Conservation (phyloP, 1,139 yeast species). For the Spathaspora jeffriesii region DNA sequence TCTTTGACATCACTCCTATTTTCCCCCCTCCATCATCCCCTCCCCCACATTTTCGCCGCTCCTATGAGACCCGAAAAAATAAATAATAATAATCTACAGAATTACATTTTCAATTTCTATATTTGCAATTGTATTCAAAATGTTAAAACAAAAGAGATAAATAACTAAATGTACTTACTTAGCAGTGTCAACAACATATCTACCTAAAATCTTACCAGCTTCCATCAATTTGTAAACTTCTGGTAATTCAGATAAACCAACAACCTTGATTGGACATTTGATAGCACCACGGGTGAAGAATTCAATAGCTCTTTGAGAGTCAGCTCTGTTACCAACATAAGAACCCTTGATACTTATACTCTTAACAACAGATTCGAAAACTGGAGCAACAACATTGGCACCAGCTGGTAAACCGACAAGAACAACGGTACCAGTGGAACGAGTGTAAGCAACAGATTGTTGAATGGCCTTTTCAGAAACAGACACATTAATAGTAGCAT, state of each 20-base stretch:
- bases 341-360: constrained; percentile 69
- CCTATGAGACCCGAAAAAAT: neutral
- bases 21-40: neutral
- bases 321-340: constrained; percentile 81
- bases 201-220: constrained; percentile 69
- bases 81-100: neutral
- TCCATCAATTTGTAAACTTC: constrained; percentile 67
- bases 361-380: constrained; percentile 66
- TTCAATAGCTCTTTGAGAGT: constrained; percentile 74
- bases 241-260: constrained; percentile 67
- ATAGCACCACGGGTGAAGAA: constrained; percentile 72
- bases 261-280: constrained; percentile 69
- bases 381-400: constrained; percentile 64
- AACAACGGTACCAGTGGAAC: constrained; percentile 71
- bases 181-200: constrained; percentile 74
- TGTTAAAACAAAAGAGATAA: neutral
- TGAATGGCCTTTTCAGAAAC: constrained; percentile 68
- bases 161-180: constrained; percentile 30
- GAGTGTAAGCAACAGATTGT: constrained; percentile 63
- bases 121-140: neutral
- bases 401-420: constrained; percentile 77
- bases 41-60: neutral
- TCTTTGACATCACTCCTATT: neutral
- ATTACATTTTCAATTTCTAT: neutral
- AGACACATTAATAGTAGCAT: constrained; percentile 73